These are phyloP conservation scores for Hymenoscyphus fraxineus DNA, from an alignment of 2,329 filamentous ascomycete species.

Conservation along the genomic window DNA sequence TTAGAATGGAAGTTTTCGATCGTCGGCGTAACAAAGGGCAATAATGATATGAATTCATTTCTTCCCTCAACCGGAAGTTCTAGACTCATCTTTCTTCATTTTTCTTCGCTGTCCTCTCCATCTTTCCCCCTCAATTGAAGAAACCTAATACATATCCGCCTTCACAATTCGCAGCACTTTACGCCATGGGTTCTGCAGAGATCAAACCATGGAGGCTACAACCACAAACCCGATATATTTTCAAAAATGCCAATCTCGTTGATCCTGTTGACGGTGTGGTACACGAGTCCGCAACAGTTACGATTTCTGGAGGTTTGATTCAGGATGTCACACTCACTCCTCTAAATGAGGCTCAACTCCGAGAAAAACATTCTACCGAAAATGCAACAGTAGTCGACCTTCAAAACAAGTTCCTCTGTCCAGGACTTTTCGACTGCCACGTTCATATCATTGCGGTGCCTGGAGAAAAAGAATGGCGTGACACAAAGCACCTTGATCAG, in stretches of 20 bases:
- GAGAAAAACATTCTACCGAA: background rate
- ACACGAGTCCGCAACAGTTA: slow-evolving; percentile 32
- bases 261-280: slow-evolving; percentile 38
- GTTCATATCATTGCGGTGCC: slow-evolving; percentile 44
- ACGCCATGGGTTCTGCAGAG: background rate
- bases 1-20: background rate
- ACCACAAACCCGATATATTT: slow-evolving; percentile 15
- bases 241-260: slow-evolving; percentile 43
- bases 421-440: slow-evolving; percentile 50
- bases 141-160: no score
- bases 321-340: background rate
- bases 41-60: background rate
- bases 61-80: background rate
- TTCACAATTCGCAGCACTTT: background rate
- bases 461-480: slow-evolving; percentile 34
- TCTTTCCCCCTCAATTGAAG: no score
- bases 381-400: slow-evolving; percentile 33
- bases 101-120: background rate
- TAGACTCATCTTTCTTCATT: background rate
- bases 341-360: background rate
- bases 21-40: background rate
- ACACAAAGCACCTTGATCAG: background rate
- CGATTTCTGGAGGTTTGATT: slow-evolving; percentile 36
- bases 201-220: background rate
- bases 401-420: slow-evolving; percentile 43